Percentiles rank a stretch among this genome's conserved stretches.
phyloP scores from a whole-genome alignment of 805 yeast species.

The Starmerella tilneyi region DNA sequence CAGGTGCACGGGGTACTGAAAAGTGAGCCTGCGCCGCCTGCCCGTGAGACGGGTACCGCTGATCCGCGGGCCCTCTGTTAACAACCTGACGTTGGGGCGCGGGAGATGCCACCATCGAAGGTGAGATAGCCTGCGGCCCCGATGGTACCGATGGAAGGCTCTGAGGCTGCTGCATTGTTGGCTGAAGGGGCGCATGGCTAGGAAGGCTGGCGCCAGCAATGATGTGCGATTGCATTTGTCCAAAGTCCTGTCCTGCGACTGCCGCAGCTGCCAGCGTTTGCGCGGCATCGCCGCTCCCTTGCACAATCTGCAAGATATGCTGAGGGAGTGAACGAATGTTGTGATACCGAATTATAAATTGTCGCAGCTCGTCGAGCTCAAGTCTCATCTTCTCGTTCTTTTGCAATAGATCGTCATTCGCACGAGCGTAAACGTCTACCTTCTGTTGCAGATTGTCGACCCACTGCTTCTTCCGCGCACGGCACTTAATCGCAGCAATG shows the following conservation, averaged over 20 bases:
- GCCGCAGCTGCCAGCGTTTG: neutral
- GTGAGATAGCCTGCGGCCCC: neutral
- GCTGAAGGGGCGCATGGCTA: neutral
- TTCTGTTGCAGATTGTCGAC: slow-evolving; percentile 74
- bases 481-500: slow-evolving; percentile 89
- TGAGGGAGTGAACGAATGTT: slow-evolving; percentile 21
- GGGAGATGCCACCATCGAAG: neutral
- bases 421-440: slow-evolving; percentile 54
- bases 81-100: neutral
- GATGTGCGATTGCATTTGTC: neutral
- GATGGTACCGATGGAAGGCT: neutral
- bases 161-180: neutral
- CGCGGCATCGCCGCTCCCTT: slow-evolving; percentile 1
- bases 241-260: neutral
- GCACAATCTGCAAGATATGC: slow-evolving; percentile 16
- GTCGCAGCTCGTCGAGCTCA: slow-evolving; percentile 30
- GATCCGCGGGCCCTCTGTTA: neutral
- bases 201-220: neutral
- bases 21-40: slow-evolving; percentile 16
- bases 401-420: slow-evolving; percentile 49
- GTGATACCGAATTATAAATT: slow-evolving; percentile 18
- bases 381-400: slow-evolving; percentile 11
- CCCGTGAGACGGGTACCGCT: slow-evolving; percentile 12
- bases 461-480: slow-evolving; percentile 87
- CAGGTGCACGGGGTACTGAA: slow-evolving; percentile 15